phyloP scores from a whole-genome alignment of 139 green algal genomes.

The Chlamydomonas applanata region DNA sequence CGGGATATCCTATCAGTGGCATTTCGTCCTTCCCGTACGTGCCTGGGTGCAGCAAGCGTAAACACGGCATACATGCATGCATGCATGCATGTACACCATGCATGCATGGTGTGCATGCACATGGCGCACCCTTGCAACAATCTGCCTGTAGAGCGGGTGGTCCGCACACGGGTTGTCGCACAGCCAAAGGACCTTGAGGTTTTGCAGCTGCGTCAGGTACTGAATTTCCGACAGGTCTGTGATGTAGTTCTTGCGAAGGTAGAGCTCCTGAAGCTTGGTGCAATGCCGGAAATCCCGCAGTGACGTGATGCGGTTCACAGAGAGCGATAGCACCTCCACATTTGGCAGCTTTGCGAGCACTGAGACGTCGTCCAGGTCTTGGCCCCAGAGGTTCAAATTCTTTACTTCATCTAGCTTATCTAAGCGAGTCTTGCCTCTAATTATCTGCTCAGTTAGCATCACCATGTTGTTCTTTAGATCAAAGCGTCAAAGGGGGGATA shows the following conservation, averaged over 20 bases:
- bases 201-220: constrained; percentile 35
- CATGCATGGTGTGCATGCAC: too few relatives aligned
- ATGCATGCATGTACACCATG: too few relatives aligned
- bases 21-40: too few relatives aligned
- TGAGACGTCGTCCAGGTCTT: constrained; percentile 34
- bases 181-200: constrained; percentile 59
- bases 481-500: too few relatives aligned
- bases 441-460: constrained; percentile 38
- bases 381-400: constrained; percentile 50
- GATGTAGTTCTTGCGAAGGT: constrained; percentile 72
- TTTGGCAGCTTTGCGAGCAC: constrained; percentile 34
- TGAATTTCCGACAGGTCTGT: constrained; percentile 50
- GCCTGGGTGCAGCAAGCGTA: too few relatives aligned
- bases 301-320: constrained; percentile 56
- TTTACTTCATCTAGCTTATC: constrained; percentile 46
- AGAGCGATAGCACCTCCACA: constrained; percentile 63
- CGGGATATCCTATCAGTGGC: too few relatives aligned
- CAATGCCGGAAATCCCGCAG: constrained; percentile 47
- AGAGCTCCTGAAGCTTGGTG: constrained; percentile 44
- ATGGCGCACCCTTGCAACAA: constrained; percentile 14
- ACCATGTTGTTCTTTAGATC: constrained; percentile 35
- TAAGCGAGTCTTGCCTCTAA: constrained; percentile 45
- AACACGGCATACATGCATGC: too few relatives aligned
- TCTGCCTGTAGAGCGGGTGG: constrained; percentile 43
- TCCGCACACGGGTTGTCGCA: constrained; percentile 66